A percentile compares a stretch with the other conserved stretches of the same genome.
phyloP scores from a whole-genome alignment of 768 basidiomycete species.

The Russula griseocarnosa region DNA sequence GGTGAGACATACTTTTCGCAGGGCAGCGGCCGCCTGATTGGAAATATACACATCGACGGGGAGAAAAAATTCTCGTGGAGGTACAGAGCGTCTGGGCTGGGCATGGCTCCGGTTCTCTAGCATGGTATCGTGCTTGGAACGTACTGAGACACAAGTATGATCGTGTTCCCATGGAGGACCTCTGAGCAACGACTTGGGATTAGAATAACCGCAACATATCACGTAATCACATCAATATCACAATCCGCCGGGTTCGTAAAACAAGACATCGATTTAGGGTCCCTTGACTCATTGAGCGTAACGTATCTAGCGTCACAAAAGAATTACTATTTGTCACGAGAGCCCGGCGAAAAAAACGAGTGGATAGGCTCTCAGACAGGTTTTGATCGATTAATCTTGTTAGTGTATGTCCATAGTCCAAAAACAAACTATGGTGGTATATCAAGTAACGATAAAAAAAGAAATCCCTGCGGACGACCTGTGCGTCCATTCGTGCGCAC shows the following conservation, averaged over 20 bases:
- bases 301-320: slow-evolving; percentile 17
- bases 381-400: slow-evolving; percentile 19
- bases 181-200: neutral
- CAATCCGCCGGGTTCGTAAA: neutral
- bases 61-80: slow-evolving; percentile 25
- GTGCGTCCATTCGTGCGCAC: neutral
- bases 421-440: slow-evolving; percentile 26
- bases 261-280: slow-evolving; percentile 4
- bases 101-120: slow-evolving; percentile 20
- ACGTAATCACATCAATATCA: slow-evolving; percentile 11
- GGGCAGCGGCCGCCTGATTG: slow-evolving; percentile 26
- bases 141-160: slow-evolving; percentile 18
- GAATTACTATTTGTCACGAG: slow-evolving; percentile 12
- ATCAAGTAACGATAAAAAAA: slow-evolving; percentile 24
- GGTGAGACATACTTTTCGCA: slow-evolving; percentile 23
- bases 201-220: neutral
- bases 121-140: slow-evolving; percentile 22
- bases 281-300: slow-evolving; percentile 17
- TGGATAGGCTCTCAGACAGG: slow-evolving; percentile 18
- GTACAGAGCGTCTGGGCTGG: slow-evolving; percentile 6
- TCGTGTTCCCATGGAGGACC: slow-evolving; percentile 7
- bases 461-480: slow-evolving; percentile 1
- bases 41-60: slow-evolving; percentile 29
- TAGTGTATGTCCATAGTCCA: slow-evolving; percentile 8
- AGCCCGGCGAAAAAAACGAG: slow-evolving; percentile 22